phyloP scores from a whole-genome alignment of 495 filamentous ascomycete species.

The Choiromyces venosus region DNA sequence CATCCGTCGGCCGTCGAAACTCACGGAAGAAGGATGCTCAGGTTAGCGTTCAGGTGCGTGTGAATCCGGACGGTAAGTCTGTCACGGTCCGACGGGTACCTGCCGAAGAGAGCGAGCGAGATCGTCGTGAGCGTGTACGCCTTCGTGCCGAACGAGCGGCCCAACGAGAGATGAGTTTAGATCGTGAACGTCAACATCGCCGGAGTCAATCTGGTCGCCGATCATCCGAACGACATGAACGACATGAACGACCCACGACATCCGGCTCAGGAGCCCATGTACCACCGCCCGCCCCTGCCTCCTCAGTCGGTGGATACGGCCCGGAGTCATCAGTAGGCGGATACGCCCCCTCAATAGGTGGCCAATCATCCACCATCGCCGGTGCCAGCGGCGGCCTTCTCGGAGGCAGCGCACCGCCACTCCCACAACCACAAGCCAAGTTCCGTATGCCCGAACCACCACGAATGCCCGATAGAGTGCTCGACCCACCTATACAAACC shows the following conservation, averaged over 20 bases:
- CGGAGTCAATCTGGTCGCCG: constrained; percentile 19
- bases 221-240: constrained; percentile 18
- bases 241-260: constrained; percentile 18
- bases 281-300: constrained; percentile 13
- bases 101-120: constrained; percentile 36
- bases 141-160: constrained; percentile 32
- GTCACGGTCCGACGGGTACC: constrained; percentile 40
- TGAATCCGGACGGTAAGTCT: constrained; percentile 41
- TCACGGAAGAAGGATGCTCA: constrained; percentile 32
- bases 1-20: constrained; percentile 28
- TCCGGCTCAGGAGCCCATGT: constrained; percentile 6
- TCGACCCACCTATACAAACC: not conserved
- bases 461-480: constrained; percentile 10
- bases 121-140: constrained; percentile 34
- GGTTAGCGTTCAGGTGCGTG: constrained; percentile 40
- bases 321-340: not conserved
- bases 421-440: constrained; percentile 1
- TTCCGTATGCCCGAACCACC: constrained; percentile 7
- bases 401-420: constrained; percentile 22
- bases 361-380: constrained; percentile 34
- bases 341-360: constrained; percentile 11
- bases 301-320: constrained; percentile 5
- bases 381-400: constrained; percentile 37
- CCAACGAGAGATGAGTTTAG: constrained; percentile 35
- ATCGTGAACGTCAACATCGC: constrained; percentile 34